Evolutionary conservation across 441 rosid species (phyloP).

Genomic region (Lagerstroemia fauriei): DNA sequence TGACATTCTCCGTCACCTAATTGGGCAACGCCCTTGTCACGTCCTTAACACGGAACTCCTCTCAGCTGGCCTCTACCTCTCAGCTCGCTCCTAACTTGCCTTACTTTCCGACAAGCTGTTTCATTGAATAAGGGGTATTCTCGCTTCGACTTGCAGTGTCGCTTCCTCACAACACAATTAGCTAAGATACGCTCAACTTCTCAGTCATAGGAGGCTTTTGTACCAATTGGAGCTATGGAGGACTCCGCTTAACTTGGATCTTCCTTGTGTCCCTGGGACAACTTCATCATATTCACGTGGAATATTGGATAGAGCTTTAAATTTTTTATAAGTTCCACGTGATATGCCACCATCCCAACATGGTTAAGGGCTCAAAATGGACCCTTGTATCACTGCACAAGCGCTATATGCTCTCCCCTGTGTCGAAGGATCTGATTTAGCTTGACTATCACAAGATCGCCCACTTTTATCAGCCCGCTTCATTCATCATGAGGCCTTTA

Average conservation of each 20-base stretch:
- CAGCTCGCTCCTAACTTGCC: too few species aligned
- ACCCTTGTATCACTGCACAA: background rate
- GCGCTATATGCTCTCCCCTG: background rate
- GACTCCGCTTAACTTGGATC: background rate
- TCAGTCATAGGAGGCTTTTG: background rate
- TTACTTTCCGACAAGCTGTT: too few species aligned
- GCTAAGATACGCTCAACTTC: background rate
- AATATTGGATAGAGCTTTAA: background rate
- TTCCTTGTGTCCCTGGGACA: background rate
- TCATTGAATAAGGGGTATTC: background rate
- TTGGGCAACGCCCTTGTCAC: background rate
- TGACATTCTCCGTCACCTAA: background rate
- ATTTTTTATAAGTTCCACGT: background rate
- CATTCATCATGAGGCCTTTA: too few species aligned
- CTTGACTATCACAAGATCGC: too few species aligned
- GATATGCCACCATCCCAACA: background rate
- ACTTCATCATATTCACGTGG: constrained; percentile 2
- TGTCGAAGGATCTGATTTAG: background rate
- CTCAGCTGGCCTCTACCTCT: background rate
- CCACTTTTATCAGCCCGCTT: too few species aligned
- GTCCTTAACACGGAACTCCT: background rate
- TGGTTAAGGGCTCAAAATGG: background rate
- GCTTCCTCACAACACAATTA: background rate
- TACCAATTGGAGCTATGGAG: background rate
- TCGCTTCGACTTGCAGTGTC: background rate